Base-by-base conservation (phyloP, 495 filamentous ascomycete species). In the Jackrogersella minutella region DNA sequence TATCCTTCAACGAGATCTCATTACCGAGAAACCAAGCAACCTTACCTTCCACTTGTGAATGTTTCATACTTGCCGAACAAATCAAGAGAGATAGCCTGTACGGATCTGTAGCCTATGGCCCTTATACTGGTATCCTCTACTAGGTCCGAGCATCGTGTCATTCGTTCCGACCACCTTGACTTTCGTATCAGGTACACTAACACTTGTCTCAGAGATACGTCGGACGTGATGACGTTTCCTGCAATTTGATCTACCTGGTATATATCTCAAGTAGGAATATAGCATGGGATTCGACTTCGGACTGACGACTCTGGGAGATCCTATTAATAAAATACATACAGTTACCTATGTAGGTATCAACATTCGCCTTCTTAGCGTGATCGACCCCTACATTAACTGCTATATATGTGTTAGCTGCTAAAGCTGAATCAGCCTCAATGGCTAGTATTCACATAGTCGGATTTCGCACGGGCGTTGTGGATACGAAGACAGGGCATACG, bases 1-100 rank as follows among this genome's bases (percentile, higher is more conserved):
- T 62, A 62, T 62, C 7, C 59, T 62, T 55, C 50, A 62, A 63
- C 24, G 19, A 63, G 60, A 49, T 47, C 28, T 59, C 47, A 66
- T 66, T 41, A 59, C 49, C 55, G 63, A 56, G 7, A 26, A n/a
- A 39, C 21, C 46, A 66, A 49, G 54, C 55, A 30, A 17, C 11
- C 33, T 10, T 24, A 52, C 16, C 36, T 39, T n/a, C n/a, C n/a
- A n/a, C n/a, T n/a, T n/a, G n/a, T 4, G 2, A 39, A 14, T 13
- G 5, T 30, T 51, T 14, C 34, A 39, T 39, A 30, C 24, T 11
- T 43, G 22, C 40, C 17, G 2, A 49, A n/a, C n/a, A n/a, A n/a
- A n/a, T n/a, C n/a, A n/a, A n/a, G n/a, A n/a, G n/a, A n/a, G n/a
- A n/a, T n/a, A n/a, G n/a, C n/a, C n/a, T n/a, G n/a, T n/a, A n/a